Conservation (phyloP, 805 yeast species). For the Myxozyma geophila region DNA sequence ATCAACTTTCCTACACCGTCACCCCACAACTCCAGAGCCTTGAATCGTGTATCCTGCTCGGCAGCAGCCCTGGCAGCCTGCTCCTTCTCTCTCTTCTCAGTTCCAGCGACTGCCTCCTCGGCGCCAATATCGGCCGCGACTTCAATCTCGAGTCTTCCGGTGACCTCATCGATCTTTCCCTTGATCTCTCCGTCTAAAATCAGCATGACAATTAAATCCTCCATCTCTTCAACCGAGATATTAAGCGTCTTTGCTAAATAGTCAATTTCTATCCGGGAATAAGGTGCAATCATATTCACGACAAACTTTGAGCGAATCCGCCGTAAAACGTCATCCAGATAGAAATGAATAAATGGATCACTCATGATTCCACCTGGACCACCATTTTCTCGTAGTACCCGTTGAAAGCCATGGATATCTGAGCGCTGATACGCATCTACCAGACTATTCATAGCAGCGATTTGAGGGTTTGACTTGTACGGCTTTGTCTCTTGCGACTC, state of each 20-base stretch:
- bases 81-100: constrained; percentile 31
- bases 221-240: constrained; percentile 34
- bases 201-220: constrained; percentile 38
- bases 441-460: constrained; percentile 42
- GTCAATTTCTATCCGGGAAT: constrained; percentile 40
- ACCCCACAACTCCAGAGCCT: constrained; percentile 32
- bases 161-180: constrained; percentile 42
- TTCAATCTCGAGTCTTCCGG: constrained; percentile 31
- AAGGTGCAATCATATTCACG: constrained; percentile 43
- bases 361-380: constrained; percentile 36
- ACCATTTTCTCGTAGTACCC: constrained; percentile 27
- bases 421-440: constrained; percentile 46
- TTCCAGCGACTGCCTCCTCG: constrained; percentile 33
- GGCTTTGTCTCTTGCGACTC: constrained; percentile 73
- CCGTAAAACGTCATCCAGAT: constrained; percentile 39
- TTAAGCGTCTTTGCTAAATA: constrained; percentile 39
- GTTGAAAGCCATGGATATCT: constrained; percentile 38
- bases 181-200: constrained; percentile 42
- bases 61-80: constrained; percentile 20
- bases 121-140: constrained; percentile 34
- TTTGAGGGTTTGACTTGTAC: constrained; percentile 47
- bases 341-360: constrained; percentile 37
- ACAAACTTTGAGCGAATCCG: constrained; percentile 42
- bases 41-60: constrained; percentile 24
- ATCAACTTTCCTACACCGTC: constrained; percentile 23